These are phyloP conservation scores for Scheffersomyces segobiensis DNA, from an alignment of 1,139 yeast genomes.

Conservation along the genomic window DNA sequence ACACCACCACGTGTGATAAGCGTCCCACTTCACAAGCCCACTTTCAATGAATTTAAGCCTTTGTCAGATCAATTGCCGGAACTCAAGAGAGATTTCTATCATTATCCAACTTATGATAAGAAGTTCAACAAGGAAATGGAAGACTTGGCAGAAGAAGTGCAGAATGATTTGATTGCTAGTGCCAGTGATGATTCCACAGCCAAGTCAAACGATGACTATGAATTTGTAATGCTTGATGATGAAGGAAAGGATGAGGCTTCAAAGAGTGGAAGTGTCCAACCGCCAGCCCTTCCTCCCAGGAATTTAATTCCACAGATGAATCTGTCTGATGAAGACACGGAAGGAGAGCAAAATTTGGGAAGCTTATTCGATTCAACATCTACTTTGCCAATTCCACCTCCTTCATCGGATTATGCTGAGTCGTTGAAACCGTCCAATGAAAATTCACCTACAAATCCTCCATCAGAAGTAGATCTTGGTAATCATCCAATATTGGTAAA, in stretches of 20 bases:
- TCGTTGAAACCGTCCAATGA: conserved; percentile 21
- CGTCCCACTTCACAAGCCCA: conserved; percentile 36
- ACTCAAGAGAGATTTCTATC: conserved; percentile 31
- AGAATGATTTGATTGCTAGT: conserved; percentile 7
- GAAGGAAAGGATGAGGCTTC: conserved; percentile 1
- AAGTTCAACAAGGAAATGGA: conserved; percentile 18
- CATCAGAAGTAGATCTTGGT: conserved; percentile 5
- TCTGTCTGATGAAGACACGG: conserved; percentile 20
- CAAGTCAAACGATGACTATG: conserved; percentile 23
- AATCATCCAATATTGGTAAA: conserved; percentile 26
- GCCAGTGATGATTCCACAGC: conserved; percentile 15
- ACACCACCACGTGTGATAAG: conserved; percentile 14
- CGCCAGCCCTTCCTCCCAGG: neutral
- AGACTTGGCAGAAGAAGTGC: conserved; percentile 15
- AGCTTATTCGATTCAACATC: conserved; percentile 19
- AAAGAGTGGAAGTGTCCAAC: conserved; percentile 4
- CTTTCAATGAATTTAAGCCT: conserved; percentile 24
- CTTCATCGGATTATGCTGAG: conserved; percentile 21
- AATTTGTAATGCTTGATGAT: conserved; percentile 21
- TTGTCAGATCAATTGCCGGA: conserved; percentile 32
- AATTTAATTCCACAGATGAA: conserved; percentile 6
- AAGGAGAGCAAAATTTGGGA: conserved; percentile 16
- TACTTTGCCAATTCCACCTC: conserved; percentile 13
- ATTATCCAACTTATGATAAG: conserved; percentile 23
- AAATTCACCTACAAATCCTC: conserved; percentile 20